Evolutionary conservation across 176 grass and related monocot species (phyloP).

Genomic region (Raddia distichophylla): DNA sequence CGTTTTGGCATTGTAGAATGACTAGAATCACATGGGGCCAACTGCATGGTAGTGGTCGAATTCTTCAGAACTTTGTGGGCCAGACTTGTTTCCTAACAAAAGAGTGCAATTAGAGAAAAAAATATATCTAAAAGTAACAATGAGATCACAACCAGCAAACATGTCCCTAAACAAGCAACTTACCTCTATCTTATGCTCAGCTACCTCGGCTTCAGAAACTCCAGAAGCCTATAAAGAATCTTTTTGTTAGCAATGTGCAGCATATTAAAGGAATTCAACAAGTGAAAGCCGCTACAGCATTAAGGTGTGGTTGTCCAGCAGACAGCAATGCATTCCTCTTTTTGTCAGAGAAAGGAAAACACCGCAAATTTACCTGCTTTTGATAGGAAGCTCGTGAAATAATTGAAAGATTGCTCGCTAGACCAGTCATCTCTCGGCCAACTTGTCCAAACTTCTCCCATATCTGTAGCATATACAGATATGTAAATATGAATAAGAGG

Average conservation of each 20-base stretch:
- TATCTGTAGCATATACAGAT: conserved; percentile 51
- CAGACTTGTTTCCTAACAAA: conserved; percentile 60
- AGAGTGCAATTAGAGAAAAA: conserved; percentile 40
- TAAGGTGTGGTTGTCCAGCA: neutral
- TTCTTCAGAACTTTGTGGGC: conserved; percentile 53
- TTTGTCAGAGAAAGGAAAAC: neutral
- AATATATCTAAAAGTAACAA: conserved; percentile 12
- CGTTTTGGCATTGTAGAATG: conserved; percentile 71
- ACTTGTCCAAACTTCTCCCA: conserved; percentile 75
- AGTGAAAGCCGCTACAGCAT: neutral
- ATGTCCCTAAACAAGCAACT: conserved; percentile 38
- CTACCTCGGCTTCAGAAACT: conserved; percentile 55
- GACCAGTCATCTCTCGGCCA: conserved; percentile 63
- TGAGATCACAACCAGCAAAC: conserved; percentile 11
- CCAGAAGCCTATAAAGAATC: conserved; percentile 57
- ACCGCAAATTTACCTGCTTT: conserved; percentile 65
- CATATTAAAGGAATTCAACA: conserved; percentile 37
- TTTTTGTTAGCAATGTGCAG: conserved; percentile 26
- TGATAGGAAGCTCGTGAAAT: conserved; percentile 67
- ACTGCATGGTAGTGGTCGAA: conserved; percentile 54
- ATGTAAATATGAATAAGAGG: neutral
- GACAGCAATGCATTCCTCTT: neutral
- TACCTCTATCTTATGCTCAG: conserved; percentile 63
- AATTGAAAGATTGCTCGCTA: conserved; percentile 64
- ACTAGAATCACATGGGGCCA: conserved; percentile 64